Base-by-base conservation (phyloP, 768 basidiomycete genomes). In the Kwoniella shandongensis region DNA sequence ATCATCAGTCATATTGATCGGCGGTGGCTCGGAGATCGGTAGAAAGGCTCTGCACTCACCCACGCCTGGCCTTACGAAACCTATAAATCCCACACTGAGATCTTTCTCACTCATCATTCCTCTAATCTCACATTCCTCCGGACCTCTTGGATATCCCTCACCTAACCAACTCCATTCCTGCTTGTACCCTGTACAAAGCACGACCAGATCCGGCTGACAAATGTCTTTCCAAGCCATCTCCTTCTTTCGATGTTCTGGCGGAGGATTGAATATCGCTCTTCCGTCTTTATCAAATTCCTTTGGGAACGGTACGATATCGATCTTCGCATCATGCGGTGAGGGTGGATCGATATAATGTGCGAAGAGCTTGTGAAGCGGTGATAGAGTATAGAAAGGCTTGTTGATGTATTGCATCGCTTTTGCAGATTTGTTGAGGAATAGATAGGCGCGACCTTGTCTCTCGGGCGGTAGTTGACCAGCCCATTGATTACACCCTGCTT, bases 401-500 rank as follows among this genome's bases (percentile, higher is more conserved):
- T 85, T 85, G 70, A 84, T 79, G 71, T 83, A 85, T 7, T 81
- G 81, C 81, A 84, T 82, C 4, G 83, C 84, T 48, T 73, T 73
- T 4, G 71, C 66, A 7, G 63, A 66, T 73, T 84, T 84, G 75
- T 84, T 85, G 51, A 85, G 72, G 69, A 86, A 86, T 25, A 84
- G 83, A 70, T 85, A 86, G 17, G 84, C 84, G 44, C 84, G 74
- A 1, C 84, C 84, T 25, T 84, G 77, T 29, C 83, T 75, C 23
- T 81, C 81, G 0, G 79, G 77, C 17, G 81, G 81, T 1, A 84
- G 76, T 65, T 84, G 83, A 1, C 83, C 84, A 17, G 81, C 83
- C 84, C 84, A 85, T 77, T 85, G 84, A 63, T 84, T 84, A 65
- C 83, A 84, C 12, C 83, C 82, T 11, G 82, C 80, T 63, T 80